Evolutionary conservation across 768 basidiomycete genomes (phyloP).

Genomic region (Imleria badia): DNA sequence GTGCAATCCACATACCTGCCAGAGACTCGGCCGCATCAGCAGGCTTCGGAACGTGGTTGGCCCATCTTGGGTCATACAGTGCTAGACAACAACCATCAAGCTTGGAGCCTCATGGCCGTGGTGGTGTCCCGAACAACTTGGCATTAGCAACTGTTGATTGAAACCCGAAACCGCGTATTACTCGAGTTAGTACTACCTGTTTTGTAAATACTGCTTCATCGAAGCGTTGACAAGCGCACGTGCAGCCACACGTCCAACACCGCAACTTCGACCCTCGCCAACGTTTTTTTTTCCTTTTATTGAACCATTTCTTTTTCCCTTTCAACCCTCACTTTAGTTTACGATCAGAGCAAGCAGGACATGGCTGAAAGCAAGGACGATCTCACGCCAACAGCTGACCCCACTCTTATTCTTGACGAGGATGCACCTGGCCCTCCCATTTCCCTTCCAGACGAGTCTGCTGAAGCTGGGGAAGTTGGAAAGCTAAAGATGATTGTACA

Average conservation of each 20-base stretch:
- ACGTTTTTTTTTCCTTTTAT: slow-evolving; percentile 1
- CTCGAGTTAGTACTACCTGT: slow-evolving; percentile 9
- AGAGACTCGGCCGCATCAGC: not conserved
- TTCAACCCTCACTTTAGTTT: not conserved
- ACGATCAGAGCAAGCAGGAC: not conserved
- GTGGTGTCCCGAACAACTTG: not conserved
- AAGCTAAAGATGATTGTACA: slow-evolving; percentile 93
- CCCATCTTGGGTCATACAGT: not conserved
- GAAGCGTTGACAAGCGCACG: slow-evolving; percentile 19
- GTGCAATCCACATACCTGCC: not conserved
- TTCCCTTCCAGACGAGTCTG: slow-evolving; percentile 69
- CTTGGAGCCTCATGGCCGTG: not conserved
- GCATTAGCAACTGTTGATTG: not conserved
- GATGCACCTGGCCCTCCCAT: slow-evolving; percentile 57
- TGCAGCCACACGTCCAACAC: slow-evolving; percentile 14
- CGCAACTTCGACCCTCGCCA: slow-evolving; percentile 10
- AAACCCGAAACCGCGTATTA: not conserved
- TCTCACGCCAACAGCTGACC: slow-evolving; percentile 5
- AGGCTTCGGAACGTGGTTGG: no score
- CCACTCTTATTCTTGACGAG: slow-evolving; percentile 37
- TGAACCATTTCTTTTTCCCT: not conserved
- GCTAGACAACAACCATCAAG: no score
- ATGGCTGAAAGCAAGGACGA: slow-evolving; percentile 23
- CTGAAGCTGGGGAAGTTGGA: slow-evolving; percentile 79
- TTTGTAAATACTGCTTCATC: slow-evolving; percentile 12